Evolutionary conservation across 495 filamentous ascomycete species (phyloP).

Genomic region (Xylaria sp.): DNA sequence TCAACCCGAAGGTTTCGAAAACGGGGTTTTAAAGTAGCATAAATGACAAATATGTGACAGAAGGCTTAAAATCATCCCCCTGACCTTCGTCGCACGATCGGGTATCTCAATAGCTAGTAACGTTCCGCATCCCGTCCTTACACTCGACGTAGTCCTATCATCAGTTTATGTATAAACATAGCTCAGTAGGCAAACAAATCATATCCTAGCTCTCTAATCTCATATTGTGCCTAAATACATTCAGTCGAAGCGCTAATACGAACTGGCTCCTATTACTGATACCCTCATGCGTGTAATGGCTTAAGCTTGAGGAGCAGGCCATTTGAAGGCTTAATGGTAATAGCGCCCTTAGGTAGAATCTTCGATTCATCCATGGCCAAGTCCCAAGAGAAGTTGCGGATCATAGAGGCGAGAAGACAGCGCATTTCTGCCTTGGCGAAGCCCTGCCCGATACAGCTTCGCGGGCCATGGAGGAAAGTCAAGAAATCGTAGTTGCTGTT

Average conservation of each 20-base stretch:
- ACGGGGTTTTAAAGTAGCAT: neutral
- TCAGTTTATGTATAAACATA: neutral
- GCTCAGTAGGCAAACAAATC: neutral
- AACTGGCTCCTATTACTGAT: neutral
- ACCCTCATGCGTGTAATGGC: neutral
- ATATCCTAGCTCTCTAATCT: neutral
- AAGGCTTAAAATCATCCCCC: neutral
- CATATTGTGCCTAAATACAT: neutral
- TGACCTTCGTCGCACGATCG: neutral
- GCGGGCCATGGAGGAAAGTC: constrained; percentile 80
- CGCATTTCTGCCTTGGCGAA: constrained; percentile 60
- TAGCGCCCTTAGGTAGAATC: constrained; percentile 30
- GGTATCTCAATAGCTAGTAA: neutral
- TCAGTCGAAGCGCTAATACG: neutral
- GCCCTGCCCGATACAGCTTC: constrained; percentile 83
- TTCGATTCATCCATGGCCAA: constrained; percentile 36
- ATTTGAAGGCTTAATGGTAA: constrained; percentile 31
- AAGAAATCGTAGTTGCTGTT: constrained; percentile 61
- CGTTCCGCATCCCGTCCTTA: neutral
- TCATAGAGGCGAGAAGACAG: constrained; percentile 34
- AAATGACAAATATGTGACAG: neutral
- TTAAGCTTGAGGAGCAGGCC: constrained; percentile 31
- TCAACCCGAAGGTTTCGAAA: too few relatives aligned
- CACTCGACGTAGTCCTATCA: neutral
- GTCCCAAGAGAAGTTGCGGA: constrained; percentile 30